These are phyloP conservation scores for Daldinia grandis DNA, from an alignment of 495 filamentous ascomycete species.

Conservation along the genomic window DNA sequence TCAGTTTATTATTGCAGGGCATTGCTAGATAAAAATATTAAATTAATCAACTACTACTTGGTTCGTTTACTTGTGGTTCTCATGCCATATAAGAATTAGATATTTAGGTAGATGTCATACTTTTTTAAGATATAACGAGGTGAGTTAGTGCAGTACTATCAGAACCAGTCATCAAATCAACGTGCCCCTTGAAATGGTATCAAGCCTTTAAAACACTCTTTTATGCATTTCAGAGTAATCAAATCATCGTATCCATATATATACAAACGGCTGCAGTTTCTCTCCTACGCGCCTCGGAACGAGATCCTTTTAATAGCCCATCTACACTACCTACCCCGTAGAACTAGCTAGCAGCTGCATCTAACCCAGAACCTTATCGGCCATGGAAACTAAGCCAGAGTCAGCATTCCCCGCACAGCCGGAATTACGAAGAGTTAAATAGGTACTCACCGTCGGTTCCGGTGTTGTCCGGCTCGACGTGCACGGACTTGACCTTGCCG, in stretches of 20 bases:
- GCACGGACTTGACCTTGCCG: constrained; percentile 77
- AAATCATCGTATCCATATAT: background rate
- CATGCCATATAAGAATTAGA: background rate
- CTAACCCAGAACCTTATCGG: constrained; percentile 75
- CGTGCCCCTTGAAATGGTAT: background rate
- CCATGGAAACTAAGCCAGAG: constrained; percentile 65
- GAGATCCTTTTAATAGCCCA: background rate
- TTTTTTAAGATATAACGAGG: background rate
- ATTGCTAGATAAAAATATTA: constrained; percentile 9
- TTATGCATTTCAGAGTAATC: background rate
- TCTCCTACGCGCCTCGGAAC: background rate
- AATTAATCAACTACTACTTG: constrained; percentile 3
- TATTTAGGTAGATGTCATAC: background rate
- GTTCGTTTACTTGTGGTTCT: background rate
- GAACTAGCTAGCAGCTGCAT: no score
- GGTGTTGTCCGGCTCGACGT: constrained; percentile 93
- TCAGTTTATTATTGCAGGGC: background rate
- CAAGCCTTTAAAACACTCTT: background rate
- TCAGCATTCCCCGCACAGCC: constrained; percentile 1
- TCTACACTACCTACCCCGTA: background rate
- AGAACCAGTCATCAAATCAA: background rate
- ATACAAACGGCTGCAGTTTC: background rate
- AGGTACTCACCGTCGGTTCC: constrained; percentile 79
- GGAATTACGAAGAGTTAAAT: background rate
- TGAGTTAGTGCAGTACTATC: background rate